Evolutionary conservation across 306 rosid genomes (phyloP).

Genomic region (Cicer chorassanicum): DNA sequence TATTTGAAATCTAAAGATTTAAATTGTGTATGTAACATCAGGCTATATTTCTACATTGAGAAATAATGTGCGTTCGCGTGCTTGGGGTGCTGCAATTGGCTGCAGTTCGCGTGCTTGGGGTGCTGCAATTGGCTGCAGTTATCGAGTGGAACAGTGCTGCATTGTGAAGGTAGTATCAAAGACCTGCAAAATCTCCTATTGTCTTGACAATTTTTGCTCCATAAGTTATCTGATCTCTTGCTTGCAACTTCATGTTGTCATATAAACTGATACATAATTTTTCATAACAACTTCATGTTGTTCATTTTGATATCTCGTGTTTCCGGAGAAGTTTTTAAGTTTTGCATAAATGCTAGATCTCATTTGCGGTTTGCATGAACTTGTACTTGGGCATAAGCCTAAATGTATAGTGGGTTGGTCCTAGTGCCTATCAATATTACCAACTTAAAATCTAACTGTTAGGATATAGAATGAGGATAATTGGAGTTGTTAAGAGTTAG

Average conservation of each 20-base stretch:
- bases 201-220: conserved; percentile 3
- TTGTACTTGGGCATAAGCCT: not conserved
- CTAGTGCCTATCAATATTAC: conserved; percentile 26
- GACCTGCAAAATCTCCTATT: conserved; percentile 35
- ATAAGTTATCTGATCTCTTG: conserved; percentile 30
- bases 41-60: conserved; percentile 91
- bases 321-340: conserved; percentile 25
- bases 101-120: conserved; percentile 99
- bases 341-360: not conserved
- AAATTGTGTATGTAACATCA: conserved; percentile 44
- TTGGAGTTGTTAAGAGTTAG: too few species aligned
- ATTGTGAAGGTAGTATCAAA: conserved; percentile 74
- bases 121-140: conserved; percentile 96
- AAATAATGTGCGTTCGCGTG: conserved; percentile 94
- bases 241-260: conserved; percentile 18
- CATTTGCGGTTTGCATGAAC: not conserved
- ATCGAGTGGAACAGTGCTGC: conserved; percentile 86
- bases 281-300: conserved; percentile 1
- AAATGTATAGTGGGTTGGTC: not conserved
- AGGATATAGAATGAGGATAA: too few species aligned
- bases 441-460: conserved; percentile 39
- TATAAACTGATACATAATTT: conserved; percentile 18
- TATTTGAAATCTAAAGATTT: conserved; percentile 39
- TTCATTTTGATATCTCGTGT: conserved; percentile 14
- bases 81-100: conserved; percentile 98